Conservation (phyloP, 176 grass and related monocot species). For the Bonia amplexicaulis region DNA sequence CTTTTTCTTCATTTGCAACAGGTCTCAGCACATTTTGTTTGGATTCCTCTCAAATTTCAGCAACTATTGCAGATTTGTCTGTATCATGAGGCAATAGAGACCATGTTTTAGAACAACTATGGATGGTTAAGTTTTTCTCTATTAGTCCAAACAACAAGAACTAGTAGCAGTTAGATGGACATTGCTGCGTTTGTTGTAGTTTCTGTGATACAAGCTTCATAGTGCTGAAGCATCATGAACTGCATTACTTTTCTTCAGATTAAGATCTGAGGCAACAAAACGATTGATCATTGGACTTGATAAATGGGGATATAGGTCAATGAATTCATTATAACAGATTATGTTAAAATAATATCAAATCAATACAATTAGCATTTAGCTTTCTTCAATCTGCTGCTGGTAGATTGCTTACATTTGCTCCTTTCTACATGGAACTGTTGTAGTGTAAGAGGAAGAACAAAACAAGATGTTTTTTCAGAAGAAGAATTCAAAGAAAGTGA, state of each 20-base stretch:
- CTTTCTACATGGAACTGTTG: neutral
- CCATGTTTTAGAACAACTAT: neutral
- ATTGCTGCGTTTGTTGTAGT: neutral
- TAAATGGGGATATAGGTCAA: neutral
- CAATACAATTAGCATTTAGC: neutral
- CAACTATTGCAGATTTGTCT: neutral
- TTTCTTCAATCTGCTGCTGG: neutral
- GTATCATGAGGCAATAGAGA: neutral
- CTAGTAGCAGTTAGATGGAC: neutral
- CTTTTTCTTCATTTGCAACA: neutral
- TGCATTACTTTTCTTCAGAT: neutral
- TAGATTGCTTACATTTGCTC: neutral
- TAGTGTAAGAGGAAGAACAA: constrained; percentile 22
- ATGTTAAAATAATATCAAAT: neutral
- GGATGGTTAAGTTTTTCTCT: neutral
- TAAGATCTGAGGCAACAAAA: neutral
- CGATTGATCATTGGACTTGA: neutral
- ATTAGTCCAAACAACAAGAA: neutral
- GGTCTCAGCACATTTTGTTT: neutral
- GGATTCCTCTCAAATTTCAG: neutral
- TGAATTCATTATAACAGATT: neutral
- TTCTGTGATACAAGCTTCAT: neutral
- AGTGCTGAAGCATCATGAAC: neutral
- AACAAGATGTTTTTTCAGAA: constrained; percentile 41
- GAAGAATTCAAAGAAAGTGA: constrained; percentile 51